Percentiles rank a stretch among this genome's conserved stretches.
These are phyloP conservation scores for Solanum acaule DNA, from an alignment of 257 asterid genomes.

Conservation along the genomic window DNA sequence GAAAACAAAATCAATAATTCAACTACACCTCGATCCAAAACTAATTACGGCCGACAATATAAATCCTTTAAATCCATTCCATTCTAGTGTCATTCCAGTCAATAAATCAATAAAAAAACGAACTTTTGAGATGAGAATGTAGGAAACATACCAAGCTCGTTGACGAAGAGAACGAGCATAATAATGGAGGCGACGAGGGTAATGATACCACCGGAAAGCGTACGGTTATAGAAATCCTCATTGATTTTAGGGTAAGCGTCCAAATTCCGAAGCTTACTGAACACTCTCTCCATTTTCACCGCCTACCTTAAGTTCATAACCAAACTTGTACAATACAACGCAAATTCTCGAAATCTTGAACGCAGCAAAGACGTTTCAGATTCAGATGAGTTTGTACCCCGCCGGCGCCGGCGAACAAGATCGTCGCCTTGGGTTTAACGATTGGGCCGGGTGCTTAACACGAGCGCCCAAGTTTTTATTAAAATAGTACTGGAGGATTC, in stretches of 20 bases:
- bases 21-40: not conserved
- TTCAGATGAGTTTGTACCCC: not conserved
- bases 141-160: conserved; percentile 67
- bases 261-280: conserved; percentile 67
- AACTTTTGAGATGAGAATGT: not conserved
- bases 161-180: conserved; percentile 69
- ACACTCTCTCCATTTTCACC: conserved; percentile 39
- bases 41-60: not conserved
- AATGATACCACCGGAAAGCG: conserved; percentile 85
- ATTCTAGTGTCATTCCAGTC: not conserved
- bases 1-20: not conserved
- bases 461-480: not conserved
- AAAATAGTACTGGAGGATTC: not conserved
- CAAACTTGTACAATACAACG: not conserved
- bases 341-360: not conserved
- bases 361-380: not conserved
- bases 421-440: not conserved
- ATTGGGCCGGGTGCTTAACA: not conserved
- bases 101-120: not conserved
- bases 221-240: conserved; percentile 93
- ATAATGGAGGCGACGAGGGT: conserved; percentile 62
- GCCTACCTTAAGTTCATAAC: not conserved
- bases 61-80: not conserved
- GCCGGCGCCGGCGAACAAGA: not conserved
- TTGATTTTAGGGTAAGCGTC: conserved; percentile 94